phyloP scores from a whole-genome alignment of 768 basidiomycete species.

The Strobilomyces confusus region DNA sequence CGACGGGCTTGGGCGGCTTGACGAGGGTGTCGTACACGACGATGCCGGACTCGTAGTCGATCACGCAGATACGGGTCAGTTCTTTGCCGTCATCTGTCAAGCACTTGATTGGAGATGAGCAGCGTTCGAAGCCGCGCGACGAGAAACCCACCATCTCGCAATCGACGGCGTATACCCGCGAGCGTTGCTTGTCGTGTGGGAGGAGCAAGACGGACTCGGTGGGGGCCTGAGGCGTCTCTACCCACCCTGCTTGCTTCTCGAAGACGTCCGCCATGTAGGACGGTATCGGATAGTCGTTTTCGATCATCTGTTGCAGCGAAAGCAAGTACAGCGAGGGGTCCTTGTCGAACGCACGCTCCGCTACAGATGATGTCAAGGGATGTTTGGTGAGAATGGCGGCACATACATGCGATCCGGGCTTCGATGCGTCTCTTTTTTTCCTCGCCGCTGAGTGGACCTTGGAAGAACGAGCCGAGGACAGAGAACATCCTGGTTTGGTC shows the following conservation, averaged over 20 bases:
- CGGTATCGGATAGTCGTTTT: conserved; percentile 90
- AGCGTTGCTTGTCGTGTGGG: conserved; percentile 30
- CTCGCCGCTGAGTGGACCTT: conserved; percentile 69
- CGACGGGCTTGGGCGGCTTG: conserved; percentile 78
- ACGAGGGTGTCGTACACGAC: conserved; percentile 88
- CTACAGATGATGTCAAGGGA: conserved; percentile 31
- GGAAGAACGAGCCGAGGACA: conserved; percentile 79
- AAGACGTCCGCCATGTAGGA: conserved; percentile 77
- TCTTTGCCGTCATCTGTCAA: conserved; percentile 87
- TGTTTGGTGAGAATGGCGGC: background rate
- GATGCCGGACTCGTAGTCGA: conserved; percentile 69
- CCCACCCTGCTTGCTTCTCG: conserved; percentile 66
- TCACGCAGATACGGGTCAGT: conserved; percentile 77
- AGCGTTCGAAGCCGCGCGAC: background rate
- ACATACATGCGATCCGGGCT: conserved; percentile 37
- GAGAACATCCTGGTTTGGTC: conserved; percentile 83
- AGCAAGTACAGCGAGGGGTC: conserved; percentile 71
- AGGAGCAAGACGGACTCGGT: conserved; percentile 31
- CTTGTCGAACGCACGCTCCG: conserved; percentile 57
- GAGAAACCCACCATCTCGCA: conserved; percentile 86
- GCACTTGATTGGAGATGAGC: conserved; percentile 50
- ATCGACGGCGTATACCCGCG: conserved; percentile 79
- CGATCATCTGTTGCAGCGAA: conserved; percentile 81
- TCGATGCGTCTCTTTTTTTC: conserved; percentile 69
- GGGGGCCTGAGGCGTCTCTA: conserved; percentile 65